A percentile compares a stretch with the other conserved stretches of the same genome.
These are phyloP conservation scores for Lentinula guzmanii DNA, from an alignment of 768 basidiomycete species.

Conservation along the genomic window DNA sequence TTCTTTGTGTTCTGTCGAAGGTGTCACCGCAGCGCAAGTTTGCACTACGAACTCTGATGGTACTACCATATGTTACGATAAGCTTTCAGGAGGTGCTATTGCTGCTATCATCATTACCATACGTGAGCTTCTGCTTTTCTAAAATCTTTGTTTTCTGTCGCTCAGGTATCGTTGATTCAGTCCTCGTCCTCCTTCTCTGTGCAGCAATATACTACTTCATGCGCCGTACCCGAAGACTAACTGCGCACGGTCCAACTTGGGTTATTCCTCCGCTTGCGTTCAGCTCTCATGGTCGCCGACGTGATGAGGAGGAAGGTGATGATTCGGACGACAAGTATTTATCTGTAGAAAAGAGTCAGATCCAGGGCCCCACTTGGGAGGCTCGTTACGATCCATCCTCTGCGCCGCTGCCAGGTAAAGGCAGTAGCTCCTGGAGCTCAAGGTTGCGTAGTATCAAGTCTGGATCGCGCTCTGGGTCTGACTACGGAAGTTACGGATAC, in stretches of 20 bases:
- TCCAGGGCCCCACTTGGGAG: slow-evolving; percentile 2
- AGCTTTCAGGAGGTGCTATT: slow-evolving; percentile 1
- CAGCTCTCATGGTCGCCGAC: background rate
- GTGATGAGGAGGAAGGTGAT: slow-evolving; percentile 1
- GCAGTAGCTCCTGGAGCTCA: slow-evolving; percentile 1
- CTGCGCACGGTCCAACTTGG: background rate
- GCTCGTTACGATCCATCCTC: background rate
- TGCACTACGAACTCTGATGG: background rate
- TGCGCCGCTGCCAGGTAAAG: background rate
- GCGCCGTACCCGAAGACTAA: background rate
- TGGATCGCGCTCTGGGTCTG: background rate
- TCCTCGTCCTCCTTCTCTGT: background rate
- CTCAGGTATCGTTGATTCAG: background rate
- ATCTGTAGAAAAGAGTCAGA: background rate
- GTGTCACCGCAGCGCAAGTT: background rate
- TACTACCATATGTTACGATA: background rate
- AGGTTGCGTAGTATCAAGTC: background rate
- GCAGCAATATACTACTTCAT: background rate
- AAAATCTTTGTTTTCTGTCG: background rate
- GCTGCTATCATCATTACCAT: background rate
- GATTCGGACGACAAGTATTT: slow-evolving; percentile 1
- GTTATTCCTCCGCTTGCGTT: background rate
- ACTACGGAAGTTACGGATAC: background rate
- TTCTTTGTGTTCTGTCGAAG: background rate
- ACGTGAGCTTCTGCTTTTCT: background rate